Evolutionary conservation across 2,329 filamentous ascomycete species (phyloP), one percentile per base, ranked within the genome.

Genomic region (Sporothrix curviconia): DNA sequence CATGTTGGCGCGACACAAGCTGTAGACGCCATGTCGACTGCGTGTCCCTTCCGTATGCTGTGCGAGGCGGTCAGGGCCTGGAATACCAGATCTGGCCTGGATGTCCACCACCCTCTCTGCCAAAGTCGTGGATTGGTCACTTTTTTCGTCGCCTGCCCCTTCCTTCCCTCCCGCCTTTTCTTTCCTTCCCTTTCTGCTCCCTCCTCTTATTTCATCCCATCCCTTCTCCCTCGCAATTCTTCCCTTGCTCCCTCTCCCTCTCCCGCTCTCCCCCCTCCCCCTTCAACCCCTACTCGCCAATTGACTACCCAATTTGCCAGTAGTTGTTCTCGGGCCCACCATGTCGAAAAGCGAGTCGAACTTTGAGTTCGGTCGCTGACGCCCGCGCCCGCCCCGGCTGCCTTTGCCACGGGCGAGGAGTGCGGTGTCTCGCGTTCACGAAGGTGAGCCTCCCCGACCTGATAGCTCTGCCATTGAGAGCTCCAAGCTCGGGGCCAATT

Each of bases 301-400:
- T 56, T 54, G 52, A 60, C 51, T 40, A 25, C 43, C 32, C 59
- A 50, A 46, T 55, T n/a, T 55, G 59, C 39, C 24, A 32, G 52
- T 49, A 58, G 59, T 19, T 53, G n/a, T 14, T 28, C 63, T 60
- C 47, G 28, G n/a, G 55, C 52, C 64, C 71, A 77, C 66, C 66
- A 77, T 78, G 72, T 78, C 77, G 59, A 77, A 78, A 64, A 77
- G 72, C 61, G 76, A 77, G 71, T 75, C 75, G 64, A 73, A 77
- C 63, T 87, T 88, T 69, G 83, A 87, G 71, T 89, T 86, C 70
- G n/a, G 79, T 81, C 67, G 73, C n/a, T 80, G 64, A 82, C 79
- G 66, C 80, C 79, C 34, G 76, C 76, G 66, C 76, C 76, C 64
- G 70, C 74, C 47, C 70, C 73, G 57, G 72, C 76, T 54, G 74